These are phyloP conservation scores for Coniella lustricola DNA, from an alignment of 2,329 filamentous ascomycete species.

Conservation along the genomic window DNA sequence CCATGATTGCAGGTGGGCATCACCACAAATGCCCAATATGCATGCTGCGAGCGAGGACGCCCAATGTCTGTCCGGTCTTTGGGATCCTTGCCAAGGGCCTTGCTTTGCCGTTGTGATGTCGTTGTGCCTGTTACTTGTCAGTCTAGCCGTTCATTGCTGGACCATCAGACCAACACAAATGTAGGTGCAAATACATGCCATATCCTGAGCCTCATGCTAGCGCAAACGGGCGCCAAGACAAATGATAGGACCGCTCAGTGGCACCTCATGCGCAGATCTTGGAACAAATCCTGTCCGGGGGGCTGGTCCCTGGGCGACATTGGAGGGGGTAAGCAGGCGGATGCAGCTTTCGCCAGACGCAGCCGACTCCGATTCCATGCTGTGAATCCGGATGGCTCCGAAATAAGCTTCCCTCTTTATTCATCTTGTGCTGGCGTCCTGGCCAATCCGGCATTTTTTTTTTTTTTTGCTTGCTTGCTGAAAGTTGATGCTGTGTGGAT, in stretches of 20 bases:
- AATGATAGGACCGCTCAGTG: neutral
- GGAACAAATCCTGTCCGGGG: conserved; percentile 9
- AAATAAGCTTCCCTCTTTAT: neutral
- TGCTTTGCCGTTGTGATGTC: too few relatives aligned
- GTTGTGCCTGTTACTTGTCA: too few relatives aligned
- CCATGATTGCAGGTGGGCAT: too few relatives aligned
- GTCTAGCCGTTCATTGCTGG: neutral
- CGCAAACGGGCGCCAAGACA: conserved; percentile 1
- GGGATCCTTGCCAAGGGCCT: too few relatives aligned
- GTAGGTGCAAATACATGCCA: too few relatives aligned
- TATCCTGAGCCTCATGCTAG: neutral
- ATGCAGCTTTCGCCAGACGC: neutral
- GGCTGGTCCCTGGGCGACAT: neutral
- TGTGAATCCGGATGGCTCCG: neutral
- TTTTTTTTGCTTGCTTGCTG: neutral
- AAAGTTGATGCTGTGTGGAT: too few relatives aligned
- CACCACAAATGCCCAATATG: neutral
- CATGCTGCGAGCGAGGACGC: neutral
- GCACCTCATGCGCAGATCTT: conserved; percentile 9
- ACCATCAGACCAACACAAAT: conserved; percentile 4
- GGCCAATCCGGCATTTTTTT: neutral
- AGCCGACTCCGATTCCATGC: neutral
- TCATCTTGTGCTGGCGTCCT: too few relatives aligned
- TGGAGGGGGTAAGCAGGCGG: neutral
- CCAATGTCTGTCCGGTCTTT: neutral